phyloP scores from a whole-genome alignment of 2,329 filamentous ascomycete species.

The Scopulariopsis brevicaulis region DNA sequence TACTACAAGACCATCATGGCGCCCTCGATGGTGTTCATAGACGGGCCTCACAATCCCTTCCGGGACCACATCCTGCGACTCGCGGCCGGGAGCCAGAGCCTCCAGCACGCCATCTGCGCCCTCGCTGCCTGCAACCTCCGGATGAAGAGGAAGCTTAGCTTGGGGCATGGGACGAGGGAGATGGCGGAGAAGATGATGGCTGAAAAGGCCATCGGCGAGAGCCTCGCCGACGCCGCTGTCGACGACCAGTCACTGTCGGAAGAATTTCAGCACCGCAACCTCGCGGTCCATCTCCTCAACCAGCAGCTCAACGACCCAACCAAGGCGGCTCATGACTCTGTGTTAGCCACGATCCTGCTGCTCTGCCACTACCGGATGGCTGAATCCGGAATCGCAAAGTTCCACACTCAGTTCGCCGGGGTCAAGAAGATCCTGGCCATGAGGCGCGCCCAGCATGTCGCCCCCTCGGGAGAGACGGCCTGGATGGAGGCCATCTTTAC shows the following conservation, averaged over 20 bases:
- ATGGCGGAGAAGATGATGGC: constrained; percentile 33
- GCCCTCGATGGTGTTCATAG: constrained; percentile 83
- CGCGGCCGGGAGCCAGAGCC: constrained; percentile 63
- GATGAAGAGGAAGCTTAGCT: constrained; percentile 63
- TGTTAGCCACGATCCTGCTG: constrained; percentile 76
- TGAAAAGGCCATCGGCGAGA: constrained; percentile 32
- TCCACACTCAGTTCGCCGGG: constrained; percentile 85
- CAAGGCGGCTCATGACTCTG: constrained; percentile 72
- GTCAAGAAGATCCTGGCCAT: constrained; percentile 82
- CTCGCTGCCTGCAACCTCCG: constrained; percentile 81
- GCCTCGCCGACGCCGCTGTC: constrained; percentile 29
- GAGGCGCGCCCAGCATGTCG: constrained; percentile 43
- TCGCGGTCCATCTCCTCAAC: constrained; percentile 75
- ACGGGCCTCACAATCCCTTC: constrained; percentile 77
- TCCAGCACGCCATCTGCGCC: constrained; percentile 90
- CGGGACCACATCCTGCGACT: constrained; percentile 71
- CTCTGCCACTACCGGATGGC: constrained; percentile 90
- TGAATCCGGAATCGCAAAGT: constrained; percentile 85
- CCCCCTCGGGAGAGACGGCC: constrained; percentile 54
- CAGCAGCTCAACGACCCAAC: constrained; percentile 67
- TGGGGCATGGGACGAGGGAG: constrained; percentile 44
- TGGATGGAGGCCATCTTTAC: constrained; percentile 94
- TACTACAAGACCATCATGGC: constrained; percentile 92
- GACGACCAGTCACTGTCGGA: constrained; percentile 60
- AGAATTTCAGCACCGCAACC: constrained; percentile 67